Percentiles rank a stretch among this genome's conserved stretches.
Conservation (phyloP, 1,284 basidiomycete genomes). For the Papiliotrema flavescens region DNA sequence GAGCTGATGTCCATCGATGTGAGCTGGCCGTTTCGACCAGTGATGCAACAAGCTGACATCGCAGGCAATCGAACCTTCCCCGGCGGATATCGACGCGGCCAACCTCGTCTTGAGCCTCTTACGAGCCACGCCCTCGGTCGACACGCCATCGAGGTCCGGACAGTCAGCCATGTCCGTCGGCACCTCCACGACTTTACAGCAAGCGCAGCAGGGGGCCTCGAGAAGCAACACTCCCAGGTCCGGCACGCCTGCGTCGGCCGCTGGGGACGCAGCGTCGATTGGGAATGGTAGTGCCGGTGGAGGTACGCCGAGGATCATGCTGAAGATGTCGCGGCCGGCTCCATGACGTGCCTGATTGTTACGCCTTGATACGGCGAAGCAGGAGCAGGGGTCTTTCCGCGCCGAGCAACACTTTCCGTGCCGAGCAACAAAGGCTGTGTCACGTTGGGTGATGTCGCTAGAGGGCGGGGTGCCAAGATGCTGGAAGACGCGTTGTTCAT, state of each 20-base stretch:
- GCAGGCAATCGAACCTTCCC: neutral
- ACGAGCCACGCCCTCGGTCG: neutral
- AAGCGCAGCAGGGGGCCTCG: neutral
- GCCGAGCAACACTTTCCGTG: too few relatives aligned
- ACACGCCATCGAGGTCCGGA: neutral
- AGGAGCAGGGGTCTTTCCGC: too few relatives aligned
- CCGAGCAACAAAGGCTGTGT: too few relatives aligned
- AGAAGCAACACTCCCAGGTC: neutral
- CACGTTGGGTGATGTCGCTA: too few relatives aligned
- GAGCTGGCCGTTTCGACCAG: neutral
- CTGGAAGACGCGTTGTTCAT: too few relatives aligned
- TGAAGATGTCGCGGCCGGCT: constrained; percentile 13
- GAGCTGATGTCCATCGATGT: neutral
- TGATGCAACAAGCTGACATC: neutral
- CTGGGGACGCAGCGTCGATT: neutral
- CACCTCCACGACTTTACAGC: neutral
- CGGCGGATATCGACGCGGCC: constrained; percentile 10
- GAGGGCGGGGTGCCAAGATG: too few relatives aligned
- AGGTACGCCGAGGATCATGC: constrained; percentile 15
- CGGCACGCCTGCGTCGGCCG: neutral
- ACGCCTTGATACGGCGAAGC: too few relatives aligned
- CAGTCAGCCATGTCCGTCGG: neutral
- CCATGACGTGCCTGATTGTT: neutral
- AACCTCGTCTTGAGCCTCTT: constrained; percentile 7
- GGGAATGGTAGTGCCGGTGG: neutral